Conservation (phyloP, 2,329 filamentous ascomycete genomes). For the Claviceps quebecensis region DNA sequence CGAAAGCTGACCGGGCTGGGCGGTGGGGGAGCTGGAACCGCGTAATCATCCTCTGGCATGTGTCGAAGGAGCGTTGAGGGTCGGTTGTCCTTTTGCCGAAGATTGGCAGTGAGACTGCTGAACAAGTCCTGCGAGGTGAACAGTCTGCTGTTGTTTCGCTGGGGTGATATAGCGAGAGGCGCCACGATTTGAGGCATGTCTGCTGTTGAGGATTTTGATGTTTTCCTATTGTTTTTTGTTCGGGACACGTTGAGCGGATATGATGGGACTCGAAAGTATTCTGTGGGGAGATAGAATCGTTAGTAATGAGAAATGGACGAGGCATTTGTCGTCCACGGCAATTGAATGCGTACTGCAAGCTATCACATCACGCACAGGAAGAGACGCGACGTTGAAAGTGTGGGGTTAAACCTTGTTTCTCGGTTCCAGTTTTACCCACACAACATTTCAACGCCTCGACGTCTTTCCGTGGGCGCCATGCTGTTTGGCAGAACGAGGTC, state of each 20-base stretch:
- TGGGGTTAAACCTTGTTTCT: not conserved
- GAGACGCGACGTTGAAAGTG: not conserved
- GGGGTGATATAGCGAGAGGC: conserved; percentile 33
- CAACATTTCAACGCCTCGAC: too few relatives aligned
- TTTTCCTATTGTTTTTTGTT: not conserved
- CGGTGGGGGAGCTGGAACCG: conserved; percentile 50
- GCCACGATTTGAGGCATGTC: conserved; percentile 25
- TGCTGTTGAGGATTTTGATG: not conserved
- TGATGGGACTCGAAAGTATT: not conserved
- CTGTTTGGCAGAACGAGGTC: too few relatives aligned
- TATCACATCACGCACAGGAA: not conserved
- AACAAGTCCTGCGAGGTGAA: conserved; percentile 36
- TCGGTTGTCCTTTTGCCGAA: conserved; percentile 29
- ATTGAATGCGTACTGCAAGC: not conserved
- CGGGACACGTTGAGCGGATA: too few relatives aligned
- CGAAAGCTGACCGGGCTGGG: conserved; percentile 50
- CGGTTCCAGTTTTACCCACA: too few relatives aligned
- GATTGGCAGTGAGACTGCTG: conserved; percentile 37
- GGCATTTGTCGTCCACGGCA: not conserved
- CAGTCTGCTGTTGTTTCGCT: conserved; percentile 29
- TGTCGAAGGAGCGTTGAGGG: conserved; percentile 32
- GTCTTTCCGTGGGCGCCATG: too few relatives aligned
- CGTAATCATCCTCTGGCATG: conserved; percentile 45
- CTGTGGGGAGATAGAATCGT: not conserved
- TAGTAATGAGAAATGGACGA: not conserved